Evolutionary conservation across 441 rosid genomes (phyloP).

Genomic region (Bruguiera hainesii): DNA sequence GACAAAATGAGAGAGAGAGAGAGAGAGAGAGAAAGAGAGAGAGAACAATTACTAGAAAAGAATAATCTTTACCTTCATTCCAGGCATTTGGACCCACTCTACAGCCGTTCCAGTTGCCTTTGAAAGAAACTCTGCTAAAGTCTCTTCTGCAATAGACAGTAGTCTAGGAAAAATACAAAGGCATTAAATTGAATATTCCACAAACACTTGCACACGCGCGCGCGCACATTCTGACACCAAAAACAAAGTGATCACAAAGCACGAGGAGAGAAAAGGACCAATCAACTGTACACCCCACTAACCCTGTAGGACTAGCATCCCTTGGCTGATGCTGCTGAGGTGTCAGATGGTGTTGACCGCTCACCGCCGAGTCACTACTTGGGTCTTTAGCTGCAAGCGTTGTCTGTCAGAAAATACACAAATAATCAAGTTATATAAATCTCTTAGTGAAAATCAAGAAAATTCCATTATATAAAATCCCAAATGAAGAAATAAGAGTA

Average conservation of each 20-base stretch:
- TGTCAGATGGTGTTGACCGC: constrained; percentile 92
- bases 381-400: constrained; percentile 93
- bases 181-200: constrained; percentile 26
- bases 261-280: constrained; percentile 38
- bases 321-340: constrained; percentile 85
- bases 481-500: background rate
- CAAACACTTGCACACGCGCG: constrained; percentile 1
- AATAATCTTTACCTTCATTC: constrained; percentile 83
- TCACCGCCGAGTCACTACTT: constrained; percentile 97
- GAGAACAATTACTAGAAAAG: background rate
- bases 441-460: background rate
- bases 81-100: constrained; percentile 99
- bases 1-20: background rate
- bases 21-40: background rate
- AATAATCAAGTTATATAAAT: background rate
- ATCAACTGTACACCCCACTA: constrained; percentile 44
- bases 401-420: constrained; percentile 45
- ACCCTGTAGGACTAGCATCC: constrained; percentile 99
- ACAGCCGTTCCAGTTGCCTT: constrained; percentile 99
- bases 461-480: background rate
- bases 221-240: background rate
- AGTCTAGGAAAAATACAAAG: constrained; percentile 51
- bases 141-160: constrained; percentile 99
- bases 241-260: constrained; percentile 27
- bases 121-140: constrained; percentile 99